Base-by-base conservation (phyloP, 2,329 filamentous ascomycete genomes). In the Hortaea sp. region DNA sequence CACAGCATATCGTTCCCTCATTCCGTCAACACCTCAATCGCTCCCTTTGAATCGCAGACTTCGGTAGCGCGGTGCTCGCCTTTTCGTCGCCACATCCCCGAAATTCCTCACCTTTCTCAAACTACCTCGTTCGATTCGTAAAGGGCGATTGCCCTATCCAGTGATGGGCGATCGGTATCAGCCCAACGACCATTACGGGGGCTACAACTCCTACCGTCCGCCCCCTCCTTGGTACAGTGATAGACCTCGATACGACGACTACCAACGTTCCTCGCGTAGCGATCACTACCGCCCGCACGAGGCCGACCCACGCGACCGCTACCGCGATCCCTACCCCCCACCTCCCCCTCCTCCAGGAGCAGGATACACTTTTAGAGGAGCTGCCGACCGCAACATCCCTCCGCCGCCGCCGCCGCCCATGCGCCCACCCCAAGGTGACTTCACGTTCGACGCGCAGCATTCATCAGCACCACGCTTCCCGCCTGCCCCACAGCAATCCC, bases 311-410 rank as follows among this genome's bases (percentile, higher is more conserved):
- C 7, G 29, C 9, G 40, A 29, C 37, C 10, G 37, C 38, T 29
- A 42, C 29, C 7, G 29, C 28, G 31, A 46, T 29, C 12, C 11
- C 27, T 13, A 13, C 11, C 32, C 32, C n/a, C 32, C 32, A 35
- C 32, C 32, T 35, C 32, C 32, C n/a, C 32, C 32, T 35, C 32
- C 32, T 9, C 32, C n/a, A 39, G 31, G 45, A 43, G 39, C 37
- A 6, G 53, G 50, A 11, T 59, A 47, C 49, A 53, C 45, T 28
- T 60, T 61, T 40, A 51, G 53, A 11, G 58, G 58, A 39, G 57
- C 57, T 39, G 55, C 51, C 4, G 48, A 53, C 11, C 40, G 43
- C 11, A 38, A 50, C 29, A 30, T 37, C 13, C 31, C 28, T 37
- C 29, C 32, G 31, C 20, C 20, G 20, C 20, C 20, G 20, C 20